Evolutionary conservation across 78 protist genomes (phyloP).

Genomic region (Salpingoeca rosetta): DNA sequence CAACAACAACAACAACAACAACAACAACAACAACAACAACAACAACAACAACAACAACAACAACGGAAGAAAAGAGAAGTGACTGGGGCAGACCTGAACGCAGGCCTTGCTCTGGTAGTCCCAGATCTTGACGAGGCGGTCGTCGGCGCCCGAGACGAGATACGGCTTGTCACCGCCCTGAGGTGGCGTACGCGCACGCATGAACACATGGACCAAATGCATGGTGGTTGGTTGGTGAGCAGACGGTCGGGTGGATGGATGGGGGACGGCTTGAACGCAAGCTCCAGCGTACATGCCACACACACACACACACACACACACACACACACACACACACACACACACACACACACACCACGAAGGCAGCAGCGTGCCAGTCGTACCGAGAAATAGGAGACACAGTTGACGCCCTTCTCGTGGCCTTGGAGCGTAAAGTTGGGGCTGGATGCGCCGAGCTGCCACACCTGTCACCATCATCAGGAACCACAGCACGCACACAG

Average conservation of each 20-base stretch:
- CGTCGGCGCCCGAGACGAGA: constrained; percentile 95
- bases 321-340: no score
- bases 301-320: no score
- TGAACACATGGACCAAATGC: no score
- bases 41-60: neutral
- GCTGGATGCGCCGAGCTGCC: constrained; percentile 68
- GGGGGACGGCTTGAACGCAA: no score
- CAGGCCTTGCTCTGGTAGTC: constrained; percentile 92
- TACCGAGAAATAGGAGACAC: constrained; percentile 74
- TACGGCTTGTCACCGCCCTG: constrained; percentile 92
- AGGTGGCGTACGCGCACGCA: neutral
- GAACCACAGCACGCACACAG: no score
- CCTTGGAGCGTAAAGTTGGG: constrained; percentile 96
- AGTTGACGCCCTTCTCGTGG: constrained; percentile 95
- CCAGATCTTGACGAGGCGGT: constrained; percentile 85
- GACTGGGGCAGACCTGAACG: constrained; percentile 23
- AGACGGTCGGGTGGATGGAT: no score
- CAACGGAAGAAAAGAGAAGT: neutral
- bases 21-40: neutral
- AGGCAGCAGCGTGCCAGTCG: no score
- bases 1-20: neutral
- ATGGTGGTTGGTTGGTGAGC: no score
- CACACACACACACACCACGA: no score
- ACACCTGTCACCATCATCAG: no score
- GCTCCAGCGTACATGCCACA: no score